A percentile compares a stretch with the other conserved stretches of the same genome.
These are phyloP conservation scores for Paraphaeosphaeria sporulosa DNA, from an alignment of 2,329 filamentous ascomycete genomes.

Conservation along the genomic window DNA sequence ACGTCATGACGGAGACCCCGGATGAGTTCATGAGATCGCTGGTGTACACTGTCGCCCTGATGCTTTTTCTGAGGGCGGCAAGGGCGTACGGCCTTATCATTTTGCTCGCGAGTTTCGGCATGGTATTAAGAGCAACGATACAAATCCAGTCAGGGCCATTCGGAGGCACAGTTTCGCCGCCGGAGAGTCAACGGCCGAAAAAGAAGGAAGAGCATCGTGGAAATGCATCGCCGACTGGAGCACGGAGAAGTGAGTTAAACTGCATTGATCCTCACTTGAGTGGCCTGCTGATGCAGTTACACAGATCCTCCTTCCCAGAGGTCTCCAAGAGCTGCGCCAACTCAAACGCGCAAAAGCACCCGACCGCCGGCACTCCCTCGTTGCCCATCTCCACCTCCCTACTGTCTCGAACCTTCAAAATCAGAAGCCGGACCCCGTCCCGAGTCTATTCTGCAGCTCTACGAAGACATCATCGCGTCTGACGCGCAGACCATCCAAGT, in stretches of 20 bases:
- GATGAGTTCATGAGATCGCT: background rate
- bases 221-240: background rate
- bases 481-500: background rate
- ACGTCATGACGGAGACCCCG: background rate
- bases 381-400: background rate
- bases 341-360: background rate
- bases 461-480: background rate
- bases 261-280: background rate
- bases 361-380: background rate
- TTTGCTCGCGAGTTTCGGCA: background rate
- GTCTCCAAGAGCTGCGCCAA: background rate
- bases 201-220: background rate
- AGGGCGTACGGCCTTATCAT: background rate
- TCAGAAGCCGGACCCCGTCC: background rate
- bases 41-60: background rate
- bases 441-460: background rate
- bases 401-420: background rate
- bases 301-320: background rate
- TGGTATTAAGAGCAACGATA: background rate
- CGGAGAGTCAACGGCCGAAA: background rate
- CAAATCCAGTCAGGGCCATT: background rate
- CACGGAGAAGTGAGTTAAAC: background rate
- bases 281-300: background rate
- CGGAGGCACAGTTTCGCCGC: background rate
- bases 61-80: background rate